A percentile compares a stretch with the other conserved stretches of the same genome.
These are phyloP conservation scores for Jackrogersella multiformis DNA, from an alignment of 495 filamentous ascomycete genomes.

Conservation along the genomic window DNA sequence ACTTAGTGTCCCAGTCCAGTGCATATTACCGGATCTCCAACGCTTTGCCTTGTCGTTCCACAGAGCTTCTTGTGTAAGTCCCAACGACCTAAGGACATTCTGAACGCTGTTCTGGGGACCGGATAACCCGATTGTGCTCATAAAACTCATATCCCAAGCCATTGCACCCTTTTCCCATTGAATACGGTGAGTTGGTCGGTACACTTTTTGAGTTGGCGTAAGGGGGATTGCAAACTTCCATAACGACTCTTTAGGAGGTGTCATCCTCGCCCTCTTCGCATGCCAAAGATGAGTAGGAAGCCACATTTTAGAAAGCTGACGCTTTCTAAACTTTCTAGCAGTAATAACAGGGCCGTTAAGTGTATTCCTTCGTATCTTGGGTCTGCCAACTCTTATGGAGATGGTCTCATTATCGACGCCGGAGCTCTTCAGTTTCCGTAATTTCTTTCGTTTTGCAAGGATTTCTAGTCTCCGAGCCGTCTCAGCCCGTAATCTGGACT, in stretches of 20 bases:
- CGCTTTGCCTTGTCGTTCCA: slow-evolving; percentile 71
- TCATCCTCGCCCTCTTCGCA: slow-evolving; percentile 90
- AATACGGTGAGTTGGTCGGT: slow-evolving; percentile 87
- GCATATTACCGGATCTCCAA: slow-evolving; percentile 78
- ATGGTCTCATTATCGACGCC: slow-evolving; percentile 47
- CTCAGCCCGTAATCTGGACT: slow-evolving; percentile 79
- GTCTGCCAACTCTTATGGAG: slow-evolving; percentile 57
- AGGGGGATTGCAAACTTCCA: slow-evolving; percentile 91
- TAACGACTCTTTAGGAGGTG: slow-evolving; percentile 74
- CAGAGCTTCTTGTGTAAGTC: slow-evolving; percentile 64
- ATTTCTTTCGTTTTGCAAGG: slow-evolving; percentile 66
- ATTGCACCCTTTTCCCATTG: slow-evolving; percentile 64
- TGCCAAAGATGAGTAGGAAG: slow-evolving; percentile 94
- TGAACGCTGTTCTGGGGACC: slow-evolving; percentile 70
- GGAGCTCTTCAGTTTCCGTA: slow-evolving; percentile 61
- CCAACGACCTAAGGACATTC: slow-evolving; percentile 70
- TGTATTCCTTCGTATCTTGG: slow-evolving; percentile 75
- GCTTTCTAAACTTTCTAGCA: slow-evolving; percentile 79
- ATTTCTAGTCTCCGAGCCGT: slow-evolving; percentile 76
- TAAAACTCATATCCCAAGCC: slow-evolving; percentile 96
- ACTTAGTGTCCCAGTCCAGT: slow-evolving; percentile 71
- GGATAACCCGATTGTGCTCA: slow-evolving; percentile 83
- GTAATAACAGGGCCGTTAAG: slow-evolving; percentile 72
- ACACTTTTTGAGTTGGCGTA: slow-evolving; percentile 87
- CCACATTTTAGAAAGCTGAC: slow-evolving; percentile 91